Evolutionary conservation across 768 basidiomycete genomes (phyloP).

Genomic region (Pilatotrama ljubarskyi): DNA sequence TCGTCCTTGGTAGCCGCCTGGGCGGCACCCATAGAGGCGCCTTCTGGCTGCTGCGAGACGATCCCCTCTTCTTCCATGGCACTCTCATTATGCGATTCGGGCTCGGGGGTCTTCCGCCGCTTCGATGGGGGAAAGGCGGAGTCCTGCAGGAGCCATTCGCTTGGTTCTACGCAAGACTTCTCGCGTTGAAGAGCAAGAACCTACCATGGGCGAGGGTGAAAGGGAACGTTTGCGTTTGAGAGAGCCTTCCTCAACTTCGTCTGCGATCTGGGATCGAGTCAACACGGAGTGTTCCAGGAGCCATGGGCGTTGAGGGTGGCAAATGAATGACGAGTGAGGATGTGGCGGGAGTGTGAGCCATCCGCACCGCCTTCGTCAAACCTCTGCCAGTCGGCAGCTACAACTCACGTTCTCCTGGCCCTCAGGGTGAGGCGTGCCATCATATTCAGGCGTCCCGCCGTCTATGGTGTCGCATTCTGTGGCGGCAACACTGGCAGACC

Average conservation of each 20-base stretch:
- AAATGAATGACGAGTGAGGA: no score
- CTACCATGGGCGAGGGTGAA: not conserved
- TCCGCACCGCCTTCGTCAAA: not conserved
- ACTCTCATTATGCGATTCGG: not conserved
- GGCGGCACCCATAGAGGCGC: not conserved
- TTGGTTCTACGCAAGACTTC: not conserved
- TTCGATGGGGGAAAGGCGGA: slow-evolving; percentile 18
- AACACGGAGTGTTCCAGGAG: not conserved
- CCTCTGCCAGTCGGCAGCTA: not conserved
- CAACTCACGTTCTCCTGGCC: slow-evolving; percentile 14
- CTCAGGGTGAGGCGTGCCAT: not conserved
- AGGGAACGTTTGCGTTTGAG: slow-evolving; percentile 25
- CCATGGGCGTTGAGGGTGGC: no score
- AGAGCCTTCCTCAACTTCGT: slow-evolving; percentile 25
- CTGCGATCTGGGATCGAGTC: slow-evolving; percentile 15
- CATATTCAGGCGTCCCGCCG: not conserved
- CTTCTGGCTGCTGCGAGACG: not conserved
- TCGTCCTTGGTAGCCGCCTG: not conserved
- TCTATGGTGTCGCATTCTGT: slow-evolving; percentile 11
- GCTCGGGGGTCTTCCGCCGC: slow-evolving; percentile 23
- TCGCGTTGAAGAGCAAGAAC: not conserved
- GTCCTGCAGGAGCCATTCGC: not conserved
- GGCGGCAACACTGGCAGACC: not conserved
- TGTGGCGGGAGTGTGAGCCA: no score
- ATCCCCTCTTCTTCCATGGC: slow-evolving; percentile 3